Percentiles rank a stretch among this genome's conserved stretches.
phyloP scores from a whole-genome alignment of 495 filamentous ascomycete genomes.

The Chaetomidium leptoderma region DNA sequence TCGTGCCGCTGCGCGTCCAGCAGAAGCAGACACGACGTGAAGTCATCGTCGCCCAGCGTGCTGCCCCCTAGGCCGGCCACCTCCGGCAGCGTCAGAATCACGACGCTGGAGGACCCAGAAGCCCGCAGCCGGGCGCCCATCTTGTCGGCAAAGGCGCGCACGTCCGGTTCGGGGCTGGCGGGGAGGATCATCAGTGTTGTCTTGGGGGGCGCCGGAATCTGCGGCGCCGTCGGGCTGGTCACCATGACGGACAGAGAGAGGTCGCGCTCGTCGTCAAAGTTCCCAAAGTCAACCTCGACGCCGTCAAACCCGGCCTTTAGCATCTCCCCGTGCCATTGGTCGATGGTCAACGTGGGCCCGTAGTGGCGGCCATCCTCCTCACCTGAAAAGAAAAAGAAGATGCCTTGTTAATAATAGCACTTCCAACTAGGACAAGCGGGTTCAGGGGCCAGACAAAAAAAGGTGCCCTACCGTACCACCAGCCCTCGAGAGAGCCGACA shows the following conservation, averaged over 20 bases:
- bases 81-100: background rate
- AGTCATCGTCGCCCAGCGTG: too few species aligned
- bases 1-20: background rate
- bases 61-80: background rate
- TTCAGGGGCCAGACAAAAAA: background rate
- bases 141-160: background rate
- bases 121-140: background rate
- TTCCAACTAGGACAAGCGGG: too few species aligned
- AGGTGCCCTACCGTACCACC: background rate
- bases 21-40: background rate
- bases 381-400: background rate
- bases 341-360: background rate
- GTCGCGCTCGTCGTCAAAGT: background rate
- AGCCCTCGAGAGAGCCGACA: background rate
- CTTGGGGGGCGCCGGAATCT: background rate
- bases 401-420: too few species aligned
- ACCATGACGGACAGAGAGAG: background rate
- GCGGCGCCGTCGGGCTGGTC: background rate
- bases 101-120: background rate
- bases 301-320: background rate
- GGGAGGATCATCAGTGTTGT: background rate
- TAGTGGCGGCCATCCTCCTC: background rate
- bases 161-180: background rate
- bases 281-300: background rate
- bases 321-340: background rate